Conservation (phyloP, 2,329 filamentous ascomycete genomes). For the Berkeleyomyces rouxiae region DNA sequence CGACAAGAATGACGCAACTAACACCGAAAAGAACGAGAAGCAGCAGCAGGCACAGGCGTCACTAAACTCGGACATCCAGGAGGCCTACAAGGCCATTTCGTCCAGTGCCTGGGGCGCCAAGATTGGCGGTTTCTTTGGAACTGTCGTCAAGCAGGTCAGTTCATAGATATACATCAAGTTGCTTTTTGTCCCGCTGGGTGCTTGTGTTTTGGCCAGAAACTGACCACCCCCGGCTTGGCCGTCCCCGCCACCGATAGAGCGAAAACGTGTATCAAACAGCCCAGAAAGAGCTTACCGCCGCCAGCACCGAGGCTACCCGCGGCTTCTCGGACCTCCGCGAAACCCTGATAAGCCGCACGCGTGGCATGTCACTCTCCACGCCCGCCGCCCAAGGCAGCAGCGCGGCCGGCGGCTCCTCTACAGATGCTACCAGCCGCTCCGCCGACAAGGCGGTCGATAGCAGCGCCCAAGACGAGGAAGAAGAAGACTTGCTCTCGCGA, state of each 20-base stretch:
- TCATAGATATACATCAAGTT: background rate
- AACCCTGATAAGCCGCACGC: constrained; percentile 54
- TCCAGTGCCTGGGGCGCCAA: constrained; percentile 79
- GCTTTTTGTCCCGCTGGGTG: background rate
- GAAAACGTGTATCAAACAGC: constrained; percentile 72
- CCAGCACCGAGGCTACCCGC: constrained; percentile 66
- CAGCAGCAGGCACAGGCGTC: constrained; percentile 30
- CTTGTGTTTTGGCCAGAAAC: background rate
- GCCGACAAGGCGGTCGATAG: constrained; percentile 17
- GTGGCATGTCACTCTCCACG: constrained; percentile 50
- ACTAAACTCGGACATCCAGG: constrained; percentile 78
- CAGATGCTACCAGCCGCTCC: constrained; percentile 26
- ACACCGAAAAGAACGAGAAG: constrained; percentile 21
- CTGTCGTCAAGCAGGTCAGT: constrained; percentile 76
- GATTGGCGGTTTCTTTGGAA: constrained; percentile 77
- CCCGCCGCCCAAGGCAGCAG: constrained; percentile 15
- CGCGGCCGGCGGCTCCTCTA: constrained; percentile 19
- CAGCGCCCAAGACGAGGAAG: constrained; percentile 24
- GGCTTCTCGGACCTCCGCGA: constrained; percentile 56
- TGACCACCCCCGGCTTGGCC: background rate
- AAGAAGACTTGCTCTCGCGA: constrained; percentile 55
- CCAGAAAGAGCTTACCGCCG: constrained; percentile 65
- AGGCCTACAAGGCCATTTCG: constrained; percentile 88
- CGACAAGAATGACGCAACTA: constrained; percentile 11
- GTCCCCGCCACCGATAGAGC: constrained; percentile 32